Conservation (phyloP, 257 asterid genomes). For the Mitragyna speciosa region DNA sequence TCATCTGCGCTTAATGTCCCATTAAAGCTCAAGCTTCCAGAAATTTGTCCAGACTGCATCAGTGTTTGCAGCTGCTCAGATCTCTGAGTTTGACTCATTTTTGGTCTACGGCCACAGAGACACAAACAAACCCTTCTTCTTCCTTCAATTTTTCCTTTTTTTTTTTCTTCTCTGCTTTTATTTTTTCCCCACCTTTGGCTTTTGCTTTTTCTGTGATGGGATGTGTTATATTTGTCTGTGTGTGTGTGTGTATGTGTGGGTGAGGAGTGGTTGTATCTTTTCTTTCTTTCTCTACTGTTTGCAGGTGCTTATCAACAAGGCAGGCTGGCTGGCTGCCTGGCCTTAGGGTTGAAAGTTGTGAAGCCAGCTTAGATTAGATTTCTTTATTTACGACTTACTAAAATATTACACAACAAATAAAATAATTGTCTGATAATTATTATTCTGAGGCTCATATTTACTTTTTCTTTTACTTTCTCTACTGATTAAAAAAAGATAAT, state of each 20-base stretch:
- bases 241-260: background rate
- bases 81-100: conserved; percentile 65
- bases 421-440: too few species aligned
- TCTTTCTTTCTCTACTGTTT: conserved; percentile 22
- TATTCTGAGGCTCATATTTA: too few species aligned
- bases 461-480: too few species aligned
- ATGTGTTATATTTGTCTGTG: background rate
- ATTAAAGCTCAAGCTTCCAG: conserved; percentile 80
- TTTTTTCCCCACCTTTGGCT: conserved; percentile 25
- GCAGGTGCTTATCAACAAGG: conserved; percentile 53
- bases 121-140: conserved; percentile 34
- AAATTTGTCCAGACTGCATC: conserved; percentile 70
- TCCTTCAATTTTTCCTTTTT: conserved; percentile 35
- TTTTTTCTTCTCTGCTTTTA: conserved; percentile 24
- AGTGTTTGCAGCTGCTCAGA: conserved; percentile 63
- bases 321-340: conserved; percentile 25
- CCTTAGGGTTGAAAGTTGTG: conserved; percentile 6
- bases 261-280: conserved; percentile 6
- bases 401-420: too few species aligned
- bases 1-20: conserved; percentile 70
- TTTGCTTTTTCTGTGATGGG: conserved; percentile 42
- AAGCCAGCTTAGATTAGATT: conserved; percentile 31
- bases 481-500: too few species aligned
- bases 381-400: background rate
- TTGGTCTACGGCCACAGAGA: background rate